Base-by-base conservation (phyloP, 2,329 filamentous ascomycete genomes). In the Mariannaea elegans region DNA sequence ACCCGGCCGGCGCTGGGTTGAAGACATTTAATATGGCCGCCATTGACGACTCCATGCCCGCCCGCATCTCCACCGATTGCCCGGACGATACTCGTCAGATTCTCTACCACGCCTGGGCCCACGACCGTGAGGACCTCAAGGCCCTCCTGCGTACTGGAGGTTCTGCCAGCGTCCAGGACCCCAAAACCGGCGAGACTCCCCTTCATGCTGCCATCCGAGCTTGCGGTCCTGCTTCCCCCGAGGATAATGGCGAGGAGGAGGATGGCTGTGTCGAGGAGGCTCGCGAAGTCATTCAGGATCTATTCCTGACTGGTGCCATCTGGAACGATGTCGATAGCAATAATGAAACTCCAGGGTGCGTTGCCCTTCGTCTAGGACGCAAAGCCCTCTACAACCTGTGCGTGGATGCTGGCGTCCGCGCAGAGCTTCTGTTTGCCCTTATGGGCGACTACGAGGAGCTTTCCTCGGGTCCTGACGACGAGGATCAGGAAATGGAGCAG, bases 311-410 rank as follows among this genome's bases (percentile, higher is more conserved):
- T 67, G 95, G 95, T 29, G 95, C 93, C 10, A 97, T 98, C 68
- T 99, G 95, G 95, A 99, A 99, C 78, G 94, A 97, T 74, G 81
- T 98, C 56, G 93, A 98, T 75, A 79, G 82, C 66, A 90, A 92
- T 68, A 86, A 93, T 69, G 94, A 98, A 81, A 98, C 95, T 3
- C 93, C 95, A 0, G 95, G 93, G 7, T 98, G 94, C 74, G 80
- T 97, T 41, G 95, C 95, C 8, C 82, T 83, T 58, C 80, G 87
- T 23, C 74, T 97, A 21, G 90, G 90, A 0, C 80, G 91, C 69
- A 82, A 77, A 53, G 84, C 87, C 48, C 78, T 97, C 32, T 98
- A 99, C 73, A 86, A 90, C 38, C 76, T 93, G 57, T 92, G 94
- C 73, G 91, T 98, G 7, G 91, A 94, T 72, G 94, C 94, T 2